Conservation (phyloP, 2,329 filamentous ascomycete genomes). For the Fusarium torreyae region DNA sequence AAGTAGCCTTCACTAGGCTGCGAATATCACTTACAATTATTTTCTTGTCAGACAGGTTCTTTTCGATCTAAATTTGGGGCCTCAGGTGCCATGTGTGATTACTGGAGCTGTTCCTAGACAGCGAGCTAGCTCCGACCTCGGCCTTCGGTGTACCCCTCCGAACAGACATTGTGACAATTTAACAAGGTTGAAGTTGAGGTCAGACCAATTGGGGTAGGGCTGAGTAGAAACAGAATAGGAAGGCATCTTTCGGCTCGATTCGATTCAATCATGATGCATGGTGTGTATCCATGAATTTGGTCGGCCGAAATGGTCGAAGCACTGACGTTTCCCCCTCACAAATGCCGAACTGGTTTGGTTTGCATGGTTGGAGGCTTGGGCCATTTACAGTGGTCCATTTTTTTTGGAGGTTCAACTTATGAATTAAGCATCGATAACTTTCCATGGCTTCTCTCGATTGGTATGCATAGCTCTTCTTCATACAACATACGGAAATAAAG, state of each 20-base stretch:
- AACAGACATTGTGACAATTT: conserved; percentile 23
- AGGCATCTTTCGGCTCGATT: conserved; percentile 28
- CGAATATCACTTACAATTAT: conserved; percentile 14
- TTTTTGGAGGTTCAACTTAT: not conserved
- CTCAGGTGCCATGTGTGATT: conserved; percentile 28
- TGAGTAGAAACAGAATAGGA: conserved; percentile 41
- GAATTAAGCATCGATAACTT: not conserved
- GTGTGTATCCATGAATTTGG: conserved; percentile 12
- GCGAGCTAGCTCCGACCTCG: conserved; percentile 47
- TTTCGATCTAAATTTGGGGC: conserved; percentile 8
- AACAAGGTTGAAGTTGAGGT: conserved; percentile 34
- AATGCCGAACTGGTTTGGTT: conserved; percentile 19
- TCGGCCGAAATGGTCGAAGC: conserved; percentile 14
- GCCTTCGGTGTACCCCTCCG: conserved; percentile 47
- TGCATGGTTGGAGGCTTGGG: conserved; percentile 4
- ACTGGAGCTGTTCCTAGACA: conserved; percentile 20
- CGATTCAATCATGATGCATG: conserved; percentile 9
- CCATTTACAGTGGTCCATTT: not conserved
- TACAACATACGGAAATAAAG: not conserved
- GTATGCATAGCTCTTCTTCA: not conserved
- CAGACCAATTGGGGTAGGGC: conserved; percentile 42
- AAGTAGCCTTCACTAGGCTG: conserved; percentile 22
- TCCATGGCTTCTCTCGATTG: not conserved
- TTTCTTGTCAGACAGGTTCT: conserved; percentile 16
- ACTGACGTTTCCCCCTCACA: conserved; percentile 23